A percentile compares a stretch with the other conserved stretches of the same genome.
These are phyloP conservation scores for Fraxinus velutina DNA, from an alignment of 305 asterid genomes.

Conservation along the genomic window DNA sequence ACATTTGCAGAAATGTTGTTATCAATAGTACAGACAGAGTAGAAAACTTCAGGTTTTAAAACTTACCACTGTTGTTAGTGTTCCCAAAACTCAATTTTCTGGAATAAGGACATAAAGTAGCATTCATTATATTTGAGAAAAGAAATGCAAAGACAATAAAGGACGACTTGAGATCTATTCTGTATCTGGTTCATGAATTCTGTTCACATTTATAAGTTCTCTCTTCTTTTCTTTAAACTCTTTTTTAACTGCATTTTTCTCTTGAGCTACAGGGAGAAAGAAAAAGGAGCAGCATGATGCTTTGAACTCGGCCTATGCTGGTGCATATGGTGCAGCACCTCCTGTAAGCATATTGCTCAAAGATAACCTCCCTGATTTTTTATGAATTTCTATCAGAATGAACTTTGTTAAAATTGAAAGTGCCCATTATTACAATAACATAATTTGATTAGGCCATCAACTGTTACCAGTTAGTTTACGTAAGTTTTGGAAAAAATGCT, in stretches of 20 bases:
- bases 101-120: not conserved
- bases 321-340: conserved; percentile 77
- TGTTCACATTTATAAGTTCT: not conserved
- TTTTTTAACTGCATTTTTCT: not conserved
- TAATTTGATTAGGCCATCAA: not conserved
- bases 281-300: conserved; percentile 81
- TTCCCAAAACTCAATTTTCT: not conserved
- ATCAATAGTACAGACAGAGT: not conserved
- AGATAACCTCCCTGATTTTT: conserved; percentile 2
- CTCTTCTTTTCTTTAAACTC: not conserved
- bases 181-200: not conserved
- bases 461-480: not conserved
- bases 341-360: conserved; percentile 58
- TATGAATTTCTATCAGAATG: not conserved
- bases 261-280: conserved; percentile 64
- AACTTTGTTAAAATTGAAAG: not conserved
- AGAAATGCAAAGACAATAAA: not conserved
- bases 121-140: not conserved
- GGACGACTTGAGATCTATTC: not conserved
- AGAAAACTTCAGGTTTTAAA: not conserved
- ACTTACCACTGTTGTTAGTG: not conserved
- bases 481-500: not conserved
- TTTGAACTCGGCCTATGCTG: conserved; percentile 57
- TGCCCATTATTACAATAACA: not conserved
- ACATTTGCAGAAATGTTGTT: not conserved